Percentiles rank a stretch among this genome's conserved stretches.
These are phyloP conservation scores for Chlamydomonas reinhardtii DNA, from an alignment of 163 green algal species.

Conservation along the genomic window DNA sequence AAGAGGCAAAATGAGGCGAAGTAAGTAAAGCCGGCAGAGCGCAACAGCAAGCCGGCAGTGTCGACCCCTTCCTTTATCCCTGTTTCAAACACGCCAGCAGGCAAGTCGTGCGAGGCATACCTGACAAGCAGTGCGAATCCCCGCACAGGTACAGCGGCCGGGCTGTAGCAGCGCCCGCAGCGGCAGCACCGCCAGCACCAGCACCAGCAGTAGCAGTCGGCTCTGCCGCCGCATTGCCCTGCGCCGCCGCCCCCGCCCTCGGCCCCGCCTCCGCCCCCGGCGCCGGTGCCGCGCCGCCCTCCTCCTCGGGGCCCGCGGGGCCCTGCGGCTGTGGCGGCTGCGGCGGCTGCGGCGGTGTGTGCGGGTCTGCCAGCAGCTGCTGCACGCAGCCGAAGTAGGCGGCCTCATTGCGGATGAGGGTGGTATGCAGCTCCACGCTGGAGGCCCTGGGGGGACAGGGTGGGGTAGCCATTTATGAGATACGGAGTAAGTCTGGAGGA, in stretches of 20 bases:
- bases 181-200: background rate
- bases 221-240: no score
- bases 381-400: constrained; percentile 78
- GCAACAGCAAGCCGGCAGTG: no score
- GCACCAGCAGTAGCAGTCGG: no score
- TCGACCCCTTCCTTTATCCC: no score
- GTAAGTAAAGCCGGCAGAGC: no score
- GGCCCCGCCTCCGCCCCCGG: background rate
- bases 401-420: constrained; percentile 85
- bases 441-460: constrained; percentile 49
- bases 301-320: no score
- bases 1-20: no score
- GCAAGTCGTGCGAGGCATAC: constrained; percentile 21
- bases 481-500: no score
- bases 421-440: constrained; percentile 72
- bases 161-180: no score
- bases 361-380: constrained; percentile 71
- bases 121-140: constrained; percentile 85
- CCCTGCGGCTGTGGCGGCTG: background rate
- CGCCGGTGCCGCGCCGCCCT: background rate
- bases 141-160: constrained; percentile 73
- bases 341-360: constrained; percentile 35
- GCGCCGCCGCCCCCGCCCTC: no score
- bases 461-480: no score
- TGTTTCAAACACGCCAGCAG: no score